Base-by-base conservation (phyloP, 331 rosid genomes). In the Cucumis variabilis region DNA sequence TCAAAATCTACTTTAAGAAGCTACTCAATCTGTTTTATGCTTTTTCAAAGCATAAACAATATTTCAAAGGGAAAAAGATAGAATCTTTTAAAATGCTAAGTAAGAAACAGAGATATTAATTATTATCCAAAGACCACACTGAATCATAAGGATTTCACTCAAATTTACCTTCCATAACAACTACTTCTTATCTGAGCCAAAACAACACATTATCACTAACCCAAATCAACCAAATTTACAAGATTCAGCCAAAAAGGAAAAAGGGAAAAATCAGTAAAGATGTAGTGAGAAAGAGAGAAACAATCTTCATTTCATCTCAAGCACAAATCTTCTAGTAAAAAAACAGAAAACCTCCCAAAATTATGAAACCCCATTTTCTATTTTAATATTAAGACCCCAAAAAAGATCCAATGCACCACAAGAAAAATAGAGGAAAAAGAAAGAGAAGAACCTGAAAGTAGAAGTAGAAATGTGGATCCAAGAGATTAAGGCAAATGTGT, bases 401-500 rank as follows among this genome's bases (percentile, higher is more conserved):
- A 51, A 85, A 85, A 71, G 81, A 85, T 85, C 81, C 50, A 68
- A 82, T 76, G 14, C 41, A 25, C 67, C 83, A 75, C 30, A 53
- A 24, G 3, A 67, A 82, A 70, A 41, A 86, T 15, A 50, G 13
- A 88, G 66, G 13, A 68, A 60, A 81, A 66, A 86, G 85, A 87
- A 71, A 88, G 8, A 50, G 87, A 89, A 23, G 89, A 50, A 95
- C 98, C 98, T 93, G 89, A 87, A 91, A 17, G 85, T 69, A 16
- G 83, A 87, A 79, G 72, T 88, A 46, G 77, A 60, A 77, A 73
- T 69, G 25, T 83, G 92, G 98, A 93, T 91, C 95, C 85, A 86
- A 87, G 89, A 88, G 90, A 91, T 89, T 88, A 90, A 91, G 88
- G 93, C 82, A 91, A 90, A 85, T 93, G 24, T 27, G 55, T 88